These are phyloP conservation scores for Magnusiomyces sp. DNA, from an alignment of 1,139 yeast genomes.

Conservation along the genomic window DNA sequence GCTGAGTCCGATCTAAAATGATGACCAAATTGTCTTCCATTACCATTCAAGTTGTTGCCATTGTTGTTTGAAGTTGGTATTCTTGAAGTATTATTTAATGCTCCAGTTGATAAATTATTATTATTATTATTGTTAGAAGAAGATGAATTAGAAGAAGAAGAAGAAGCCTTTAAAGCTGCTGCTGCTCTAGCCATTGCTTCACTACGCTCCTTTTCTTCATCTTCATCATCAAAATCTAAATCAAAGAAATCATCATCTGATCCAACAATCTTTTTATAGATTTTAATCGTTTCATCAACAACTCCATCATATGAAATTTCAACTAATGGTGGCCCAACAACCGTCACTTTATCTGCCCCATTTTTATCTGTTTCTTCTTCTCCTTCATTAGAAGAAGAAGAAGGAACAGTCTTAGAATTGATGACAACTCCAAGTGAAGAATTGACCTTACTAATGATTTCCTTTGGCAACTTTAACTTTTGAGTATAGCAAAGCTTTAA, in stretches of 20 bases:
- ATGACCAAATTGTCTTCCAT: slow-evolving; percentile 1
- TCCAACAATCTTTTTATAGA: slow-evolving; percentile 76
- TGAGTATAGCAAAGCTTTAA: slow-evolving; percentile 80
- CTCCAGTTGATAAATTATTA: not conserved
- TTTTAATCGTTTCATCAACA: slow-evolving; percentile 66
- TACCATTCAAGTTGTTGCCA: not conserved
- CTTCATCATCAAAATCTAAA: slow-evolving; percentile 93
- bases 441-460: slow-evolving; percentile 12
- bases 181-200: not conserved
- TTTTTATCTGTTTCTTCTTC: no score
- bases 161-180: not conserved
- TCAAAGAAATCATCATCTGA: slow-evolving; percentile 93
- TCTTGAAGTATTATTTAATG: not conserved
- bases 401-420: no score
- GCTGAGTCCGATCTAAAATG: slow-evolving; percentile 7
- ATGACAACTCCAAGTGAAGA: no score
- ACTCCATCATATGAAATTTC: slow-evolving; percentile 90
- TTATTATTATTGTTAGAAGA: not conserved
- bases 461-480: slow-evolving; percentile 8
- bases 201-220: slow-evolving; percentile 35
- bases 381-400: no score
- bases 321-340: slow-evolving; percentile 43
- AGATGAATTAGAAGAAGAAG: not conserved
- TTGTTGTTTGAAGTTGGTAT: not conserved
- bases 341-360: not conserved